These are phyloP conservation scores for Funneliformis geosporum DNA, from an alignment of 192 early-diverging fungal species.

Conservation along the genomic window DNA sequence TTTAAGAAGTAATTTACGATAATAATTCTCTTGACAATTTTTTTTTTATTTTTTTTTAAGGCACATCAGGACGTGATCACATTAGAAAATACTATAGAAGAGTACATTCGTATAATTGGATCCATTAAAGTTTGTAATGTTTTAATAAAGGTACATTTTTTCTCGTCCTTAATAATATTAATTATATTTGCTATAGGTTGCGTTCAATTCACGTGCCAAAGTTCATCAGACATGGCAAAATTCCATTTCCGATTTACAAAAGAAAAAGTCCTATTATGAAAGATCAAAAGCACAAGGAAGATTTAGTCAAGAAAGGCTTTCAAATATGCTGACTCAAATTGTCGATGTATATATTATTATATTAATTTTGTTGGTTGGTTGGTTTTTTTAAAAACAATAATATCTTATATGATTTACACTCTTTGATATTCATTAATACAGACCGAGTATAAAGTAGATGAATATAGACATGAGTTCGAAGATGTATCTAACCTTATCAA, in stretches of 20 bases:
- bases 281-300: conserved; percentile 53
- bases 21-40: background rate
- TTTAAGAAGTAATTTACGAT: background rate
- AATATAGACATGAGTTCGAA: conserved; percentile 66
- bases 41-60: conserved; percentile 32
- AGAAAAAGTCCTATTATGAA: conserved; percentile 67
- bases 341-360: conserved; percentile 49
- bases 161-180: background rate
- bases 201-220: conserved; percentile 74
- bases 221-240: conserved; percentile 70
- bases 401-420: conserved; percentile 28
- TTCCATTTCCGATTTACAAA: conserved; percentile 67
- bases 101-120: conserved; percentile 85
- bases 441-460: conserved; percentile 49
- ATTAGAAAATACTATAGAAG: conserved; percentile 80
- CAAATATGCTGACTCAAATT: conserved; percentile 46
- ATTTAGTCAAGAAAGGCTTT: conserved; percentile 53
- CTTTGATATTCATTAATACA: conserved; percentile 38
- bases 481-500: conserved; percentile 72
- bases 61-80: conserved; percentile 71
- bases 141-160: background rate
- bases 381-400: conserved; percentile 33
- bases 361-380: conserved; percentile 16
- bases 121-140: conserved; percentile 63
- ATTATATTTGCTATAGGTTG: conserved; percentile 45